These are phyloP conservation scores for Paramecium primaurelia DNA, from an alignment of 73 alveolate species.

Conservation along the genomic window DNA sequence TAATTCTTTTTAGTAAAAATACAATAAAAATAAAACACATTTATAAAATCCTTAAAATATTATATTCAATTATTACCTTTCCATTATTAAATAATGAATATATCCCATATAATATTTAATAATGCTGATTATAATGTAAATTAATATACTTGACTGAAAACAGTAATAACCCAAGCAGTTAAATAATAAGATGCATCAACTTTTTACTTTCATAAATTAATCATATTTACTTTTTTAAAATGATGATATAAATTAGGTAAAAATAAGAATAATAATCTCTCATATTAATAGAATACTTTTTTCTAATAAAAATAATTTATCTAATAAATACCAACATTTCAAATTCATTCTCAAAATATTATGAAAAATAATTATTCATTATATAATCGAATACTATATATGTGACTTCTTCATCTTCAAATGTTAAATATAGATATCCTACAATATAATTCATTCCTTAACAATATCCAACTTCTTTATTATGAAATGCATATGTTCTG, in stretches of 20 bases:
- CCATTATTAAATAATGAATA: constrained; percentile 67
- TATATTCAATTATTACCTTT: constrained; percentile 41
- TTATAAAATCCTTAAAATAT: constrained; percentile 32
- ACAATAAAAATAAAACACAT: not conserved
- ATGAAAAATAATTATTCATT: constrained; percentile 66
- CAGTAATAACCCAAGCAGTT: constrained; percentile 84
- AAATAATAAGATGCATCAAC: constrained; percentile 74
- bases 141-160: constrained; percentile 66
- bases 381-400: constrained; percentile 80
- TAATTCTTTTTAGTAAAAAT: not conserved
- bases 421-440: constrained; percentile 84
- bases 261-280: constrained; percentile 77
- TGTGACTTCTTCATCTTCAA: constrained; percentile 81
- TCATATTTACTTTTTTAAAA: constrained; percentile 61
- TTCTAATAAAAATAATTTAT: constrained; percentile 51
- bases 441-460: constrained; percentile 98
- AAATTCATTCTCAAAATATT: constrained; percentile 67
- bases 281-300: constrained; percentile 83
- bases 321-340: constrained; percentile 55
- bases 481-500: constrained; percentile 84
- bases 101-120: constrained; percentile 71
- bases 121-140: constrained; percentile 66
- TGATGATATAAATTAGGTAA: constrained; percentile 87
- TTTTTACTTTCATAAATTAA: constrained; percentile 29
- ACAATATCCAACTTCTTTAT: constrained; percentile 88